Evolutionary conservation across 257 asterid genomes (phyloP), one percentile per base, ranked within the genome.

Genomic region (Thymus mandschuricus): DNA sequence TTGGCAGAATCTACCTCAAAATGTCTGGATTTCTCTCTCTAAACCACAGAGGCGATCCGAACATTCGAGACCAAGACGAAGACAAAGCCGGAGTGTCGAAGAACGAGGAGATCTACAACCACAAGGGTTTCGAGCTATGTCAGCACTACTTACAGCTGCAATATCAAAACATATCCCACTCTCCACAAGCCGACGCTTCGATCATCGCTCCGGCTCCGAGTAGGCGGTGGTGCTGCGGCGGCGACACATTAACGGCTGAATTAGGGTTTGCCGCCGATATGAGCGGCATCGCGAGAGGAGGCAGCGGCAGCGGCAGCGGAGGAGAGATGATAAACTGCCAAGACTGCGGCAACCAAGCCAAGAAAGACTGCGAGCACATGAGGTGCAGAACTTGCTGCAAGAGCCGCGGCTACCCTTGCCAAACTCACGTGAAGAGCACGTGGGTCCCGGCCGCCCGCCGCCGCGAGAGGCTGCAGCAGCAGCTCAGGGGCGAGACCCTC

Each of bases 1-100:
- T 71, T 72, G 86, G 69, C 45, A 50, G 74, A 60, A n/a, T 43
- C 60, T 75, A 82, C 15, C 45, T 41, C 55, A 78, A 80, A 66
- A 92, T 93, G 96, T 93, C 96, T 68, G 87, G 86, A 1, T 86
- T 90, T 76, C 91, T 90, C 84, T 84, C 97, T 46, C 78, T 88
- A 85, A 88, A 82, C 8, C 86, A 15, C 57, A 40, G 49, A 6
- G 69, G 75, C 31, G 8, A n/a, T 7, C 76, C 76, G 49, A 66
- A 80, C 2, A 21, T 21, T 21, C 77, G 77, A 54, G 83, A 68
- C 10, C 85, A 75, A 0, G 67, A 75, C 33, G 69, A 75, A 43
- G 72, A 49, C 12, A 7, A 4, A n/a, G 56, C 13, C 1, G 8
- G 57, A 65, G 75, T 88, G 63, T 86, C 83, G 83, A 82, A 83